Evolutionary conservation across 2,329 filamentous ascomycete genomes (phyloP), one percentile per base, ranked within the genome.

Genomic region (Leptographium radiaticola): DNA sequence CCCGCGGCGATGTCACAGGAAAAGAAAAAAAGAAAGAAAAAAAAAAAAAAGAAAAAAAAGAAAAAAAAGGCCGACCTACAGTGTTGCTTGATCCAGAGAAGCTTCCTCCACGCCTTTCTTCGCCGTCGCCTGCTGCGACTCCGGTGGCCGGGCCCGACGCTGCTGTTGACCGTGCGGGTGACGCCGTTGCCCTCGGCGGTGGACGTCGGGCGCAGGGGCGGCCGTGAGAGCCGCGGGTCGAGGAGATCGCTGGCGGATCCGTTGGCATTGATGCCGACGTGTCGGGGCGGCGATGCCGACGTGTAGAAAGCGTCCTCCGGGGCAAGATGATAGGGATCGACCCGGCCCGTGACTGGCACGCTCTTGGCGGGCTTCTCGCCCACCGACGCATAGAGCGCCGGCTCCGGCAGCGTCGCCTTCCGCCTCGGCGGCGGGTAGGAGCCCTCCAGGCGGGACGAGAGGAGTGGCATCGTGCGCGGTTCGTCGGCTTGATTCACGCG

Each of bases 11-110:
- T 16, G 18, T 25, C 18, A 8, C 9, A 15, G 33, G 33, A 25
- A n/a, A 51, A 48, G 49, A 53, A 53, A 50, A 54, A 53, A 50
- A 54, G 33, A 25, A n/a, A 51, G 47, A 47, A 53, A 53, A 50
- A 54, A 25, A n/a, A 51, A 48, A 47, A 53, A 53, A 50, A 54
- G 33, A 25, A n/a, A 51, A 48, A 47, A 53, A 53, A 50, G 53
- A 51, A 48, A 47, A 53, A 53, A 50, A 54, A 18, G 11, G 12
- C 2, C 12, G 12, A 70, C 82, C 59, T 72, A 90, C 87, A 95
- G 38, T 87, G 87, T 67, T 97, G 93, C 70, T 95, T 95, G 64
- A 98, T 90, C 93, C 93, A 98, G 53, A 98, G 78, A 59, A 98
- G 71, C 73, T 97, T 97, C 76, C 94, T 95, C 87, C 91, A 97